phyloP scores from a whole-genome alignment of 352 stramenopile species.

The Pythium insidiosum region DNA sequence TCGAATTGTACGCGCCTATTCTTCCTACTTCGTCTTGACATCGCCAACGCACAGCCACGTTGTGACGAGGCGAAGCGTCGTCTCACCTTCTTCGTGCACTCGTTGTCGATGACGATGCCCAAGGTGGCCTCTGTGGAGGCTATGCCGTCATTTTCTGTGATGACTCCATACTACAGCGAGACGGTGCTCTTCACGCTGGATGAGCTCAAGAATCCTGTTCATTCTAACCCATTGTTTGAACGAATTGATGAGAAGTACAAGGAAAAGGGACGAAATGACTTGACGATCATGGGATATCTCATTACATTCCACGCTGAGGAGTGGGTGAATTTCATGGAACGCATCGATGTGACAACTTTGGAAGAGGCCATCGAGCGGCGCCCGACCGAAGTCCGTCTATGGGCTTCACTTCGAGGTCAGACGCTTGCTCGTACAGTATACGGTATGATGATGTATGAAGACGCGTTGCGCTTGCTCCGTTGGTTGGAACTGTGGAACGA shows the following conservation, averaged over 20 bases:
- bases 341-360: slow-evolving; percentile 55
- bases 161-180: slow-evolving; percentile 86
- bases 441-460: slow-evolving; percentile 88
- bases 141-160: slow-evolving; percentile 85
- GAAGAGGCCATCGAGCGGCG: slow-evolving; percentile 64
- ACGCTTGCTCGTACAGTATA: slow-evolving; percentile 83
- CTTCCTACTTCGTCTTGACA: slow-evolving; percentile 67
- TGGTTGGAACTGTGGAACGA: slow-evolving; percentile 80
- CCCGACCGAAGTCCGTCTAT: slow-evolving; percentile 71
- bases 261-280: slow-evolving; percentile 57
- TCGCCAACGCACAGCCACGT: slow-evolving; percentile 60
- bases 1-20: slow-evolving; percentile 73
- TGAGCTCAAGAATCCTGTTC: slow-evolving; percentile 78
- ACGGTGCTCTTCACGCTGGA: slow-evolving; percentile 82
- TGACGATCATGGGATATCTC: slow-evolving; percentile 85
- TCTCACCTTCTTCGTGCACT: slow-evolving; percentile 86
- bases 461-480: slow-evolving; percentile 73
- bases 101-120: slow-evolving; percentile 79
- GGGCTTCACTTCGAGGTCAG: slow-evolving; percentile 79
- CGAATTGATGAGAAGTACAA: slow-evolving; percentile 69
- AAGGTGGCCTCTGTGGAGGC: slow-evolving; percentile 61
- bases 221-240: slow-evolving; percentile 75
- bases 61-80: slow-evolving; percentile 78
- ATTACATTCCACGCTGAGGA: slow-evolving; percentile 85
- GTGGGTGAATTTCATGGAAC: slow-evolving; percentile 84